Evolutionary conservation across 169 alveolate species (phyloP), one percentile per base, ranked within the genome.

Genomic region (Eimeria necatrix): DNA sequence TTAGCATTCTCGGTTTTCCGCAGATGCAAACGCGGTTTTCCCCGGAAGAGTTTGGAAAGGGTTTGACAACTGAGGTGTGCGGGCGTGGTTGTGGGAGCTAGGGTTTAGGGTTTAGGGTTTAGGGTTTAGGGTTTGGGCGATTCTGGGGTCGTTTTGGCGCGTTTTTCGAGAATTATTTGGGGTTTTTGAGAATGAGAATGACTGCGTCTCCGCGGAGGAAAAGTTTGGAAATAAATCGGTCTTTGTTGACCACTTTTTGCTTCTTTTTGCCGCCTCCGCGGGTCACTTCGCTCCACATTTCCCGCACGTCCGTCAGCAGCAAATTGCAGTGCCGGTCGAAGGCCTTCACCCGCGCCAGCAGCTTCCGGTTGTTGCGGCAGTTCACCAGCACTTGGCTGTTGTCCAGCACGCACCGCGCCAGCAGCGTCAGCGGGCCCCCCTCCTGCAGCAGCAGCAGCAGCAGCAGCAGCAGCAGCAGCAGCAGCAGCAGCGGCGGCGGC

Each of bases 191-290:
- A 78, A 99, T 98, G 90, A 99, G 97, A 83, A 99, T 98, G 60
- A 99, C 99, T 2, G 99, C 98, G 95, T 99, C 99, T 2, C 99
- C 99, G 94, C 99, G 96, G 91, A 99, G 98, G 97, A 99, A 99
- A 96, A 99, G 97, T 95, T 98, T 99, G 46, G 99, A 97, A 16
- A 99, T 98, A 96, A 97, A 98, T 89, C 99, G 97, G 96, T 99
- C 99, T 97, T 98, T 99, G 96, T 98, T 99, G 80, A 98, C 97
- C 86, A 96, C 96, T 68, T 99, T 97, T 84, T 98, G 98, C 53
- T 98, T 97, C 71, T 97, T 98, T 91, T 99, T 98, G 22, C 98
- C 99, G 83, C 98, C 98, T 61, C 98, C 98, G 70, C 98, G 98
- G 90, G 97, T 97, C 26, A 98, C 98, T 74, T 99, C 99, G 14